These are phyloP conservation scores for Akebia trifoliata DNA, from an alignment of 164 flowering plant genomes.

Conservation along the genomic window DNA sequence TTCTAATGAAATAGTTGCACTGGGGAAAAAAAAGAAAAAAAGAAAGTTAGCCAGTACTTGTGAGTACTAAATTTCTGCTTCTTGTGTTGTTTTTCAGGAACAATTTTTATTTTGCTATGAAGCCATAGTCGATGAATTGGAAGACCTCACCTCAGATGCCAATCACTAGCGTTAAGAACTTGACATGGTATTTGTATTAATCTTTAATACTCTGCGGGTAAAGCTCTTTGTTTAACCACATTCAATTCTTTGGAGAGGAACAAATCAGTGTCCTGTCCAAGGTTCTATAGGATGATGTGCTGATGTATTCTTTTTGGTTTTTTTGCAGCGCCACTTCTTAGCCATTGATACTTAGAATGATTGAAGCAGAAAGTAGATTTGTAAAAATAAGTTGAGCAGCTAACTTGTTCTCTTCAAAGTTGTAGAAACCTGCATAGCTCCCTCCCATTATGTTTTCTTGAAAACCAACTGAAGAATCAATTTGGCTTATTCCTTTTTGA, in stretches of 20 bases:
- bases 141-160: conserved; percentile 45
- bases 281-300: neutral
- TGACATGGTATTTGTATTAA: conserved; percentile 15
- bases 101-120: conserved; percentile 66
- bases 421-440: neutral
- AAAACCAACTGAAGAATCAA: too few relatives aligned
- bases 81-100: conserved; percentile 36
- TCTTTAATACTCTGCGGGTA: neutral
- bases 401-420: neutral
- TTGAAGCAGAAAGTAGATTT: neutral
- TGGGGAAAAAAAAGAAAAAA: too few relatives aligned
- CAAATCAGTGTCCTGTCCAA: too few relatives aligned
- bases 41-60: too few relatives aligned
- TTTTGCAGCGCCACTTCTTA: neutral
- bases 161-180: conserved; percentile 7
- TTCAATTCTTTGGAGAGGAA: too few relatives aligned
- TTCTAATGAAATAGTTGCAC: too few relatives aligned
- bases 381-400: neutral
- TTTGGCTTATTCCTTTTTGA: too few relatives aligned
- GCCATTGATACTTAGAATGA: neutral
- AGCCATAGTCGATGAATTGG: conserved; percentile 66
- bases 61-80: too few relatives aligned
- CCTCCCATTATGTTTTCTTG: too few relatives aligned
- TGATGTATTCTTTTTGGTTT: neutral
- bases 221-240: neutral